Percentiles rank a stretch among this genome's conserved stretches.
Conservation (phyloP, 164 flowering plant genomes). For the Echeveria elegans region DNA sequence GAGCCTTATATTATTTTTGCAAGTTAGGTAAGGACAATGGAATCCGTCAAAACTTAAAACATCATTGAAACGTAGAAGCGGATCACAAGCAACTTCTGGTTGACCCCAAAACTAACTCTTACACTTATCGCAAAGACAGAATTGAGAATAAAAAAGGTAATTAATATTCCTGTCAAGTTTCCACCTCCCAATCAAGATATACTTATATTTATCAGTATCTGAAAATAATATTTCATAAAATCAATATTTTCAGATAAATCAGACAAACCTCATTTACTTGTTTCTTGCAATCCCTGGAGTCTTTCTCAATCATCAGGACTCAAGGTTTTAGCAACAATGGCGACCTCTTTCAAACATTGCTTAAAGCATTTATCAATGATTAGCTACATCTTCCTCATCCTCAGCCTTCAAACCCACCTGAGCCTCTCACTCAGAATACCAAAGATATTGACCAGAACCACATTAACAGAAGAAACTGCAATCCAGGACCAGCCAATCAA, state of each 20-base stretch:
- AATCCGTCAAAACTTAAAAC: background rate
- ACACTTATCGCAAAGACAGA: background rate
- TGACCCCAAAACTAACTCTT: background rate
- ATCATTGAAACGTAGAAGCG: background rate
- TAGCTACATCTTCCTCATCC: background rate
- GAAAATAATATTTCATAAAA: background rate
- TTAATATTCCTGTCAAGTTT: background rate
- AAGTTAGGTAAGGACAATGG: background rate
- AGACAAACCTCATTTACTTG: background rate
- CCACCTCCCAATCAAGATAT: background rate
- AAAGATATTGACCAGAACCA: background rate
- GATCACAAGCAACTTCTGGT: background rate
- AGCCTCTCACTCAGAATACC: background rate
- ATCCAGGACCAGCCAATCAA: background rate
- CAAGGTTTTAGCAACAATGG: background rate
- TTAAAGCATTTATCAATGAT: background rate
- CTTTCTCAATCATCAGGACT: background rate
- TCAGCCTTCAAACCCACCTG: slow-evolving; percentile 1
- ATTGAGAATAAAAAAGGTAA: too few relatives aligned
- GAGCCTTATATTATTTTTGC: background rate
- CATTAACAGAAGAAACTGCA: background rate
- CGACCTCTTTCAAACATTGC: background rate
- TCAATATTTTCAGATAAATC: background rate
- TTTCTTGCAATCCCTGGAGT: too few relatives aligned
- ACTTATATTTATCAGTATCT: background rate